phyloP scores from a whole-genome alignment of 1,284 basidiomycete genomes.

The Ustilago lituana region DNA sequence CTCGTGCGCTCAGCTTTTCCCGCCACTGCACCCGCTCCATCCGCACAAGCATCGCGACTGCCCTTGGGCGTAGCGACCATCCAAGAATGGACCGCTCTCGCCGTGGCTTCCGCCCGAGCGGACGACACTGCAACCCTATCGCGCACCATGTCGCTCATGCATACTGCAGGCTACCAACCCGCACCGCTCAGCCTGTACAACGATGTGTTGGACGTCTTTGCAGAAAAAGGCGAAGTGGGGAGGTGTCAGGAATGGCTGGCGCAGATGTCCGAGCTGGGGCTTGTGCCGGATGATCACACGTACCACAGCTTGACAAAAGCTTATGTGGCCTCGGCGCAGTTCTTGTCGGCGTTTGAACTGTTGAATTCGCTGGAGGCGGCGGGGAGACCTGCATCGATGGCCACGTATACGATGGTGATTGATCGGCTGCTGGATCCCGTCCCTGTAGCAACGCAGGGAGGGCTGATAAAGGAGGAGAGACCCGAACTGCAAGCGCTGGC shows the following conservation, averaged over 20 bases:
- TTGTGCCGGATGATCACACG: slow-evolving; percentile 42
- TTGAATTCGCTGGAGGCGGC: slow-evolving; percentile 45
- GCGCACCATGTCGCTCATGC: slow-evolving; percentile 40
- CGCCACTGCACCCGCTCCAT: neutral
- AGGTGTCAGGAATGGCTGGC: slow-evolving; percentile 36
- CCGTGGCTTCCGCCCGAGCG: slow-evolving; percentile 43
- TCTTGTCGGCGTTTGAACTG: slow-evolving; percentile 43
- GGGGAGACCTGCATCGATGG: slow-evolving; percentile 52
- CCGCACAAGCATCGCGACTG: neutral
- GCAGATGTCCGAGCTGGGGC: slow-evolving; percentile 25
- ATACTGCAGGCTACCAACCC: slow-evolving; percentile 24
- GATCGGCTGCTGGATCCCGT: slow-evolving; percentile 39
- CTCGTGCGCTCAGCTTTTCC: slow-evolving; percentile 10
- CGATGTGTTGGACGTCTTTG: slow-evolving; percentile 71
- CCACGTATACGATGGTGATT: slow-evolving; percentile 61
- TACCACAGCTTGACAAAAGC: slow-evolving; percentile 59
- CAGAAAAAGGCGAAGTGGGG: slow-evolving; percentile 70
- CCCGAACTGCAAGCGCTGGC: slow-evolving; percentile 43
- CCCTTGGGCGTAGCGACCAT: slow-evolving; percentile 41
- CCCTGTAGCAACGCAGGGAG: neutral
- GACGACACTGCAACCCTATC: slow-evolving; percentile 24
- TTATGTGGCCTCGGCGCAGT: slow-evolving; percentile 32
- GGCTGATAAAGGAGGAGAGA: slow-evolving; percentile 20
- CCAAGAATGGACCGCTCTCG: slow-evolving; percentile 56
- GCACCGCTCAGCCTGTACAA: slow-evolving; percentile 56